Base-by-base conservation (phyloP, 208 protist genomes). In the Angomonas deanei region DNA sequence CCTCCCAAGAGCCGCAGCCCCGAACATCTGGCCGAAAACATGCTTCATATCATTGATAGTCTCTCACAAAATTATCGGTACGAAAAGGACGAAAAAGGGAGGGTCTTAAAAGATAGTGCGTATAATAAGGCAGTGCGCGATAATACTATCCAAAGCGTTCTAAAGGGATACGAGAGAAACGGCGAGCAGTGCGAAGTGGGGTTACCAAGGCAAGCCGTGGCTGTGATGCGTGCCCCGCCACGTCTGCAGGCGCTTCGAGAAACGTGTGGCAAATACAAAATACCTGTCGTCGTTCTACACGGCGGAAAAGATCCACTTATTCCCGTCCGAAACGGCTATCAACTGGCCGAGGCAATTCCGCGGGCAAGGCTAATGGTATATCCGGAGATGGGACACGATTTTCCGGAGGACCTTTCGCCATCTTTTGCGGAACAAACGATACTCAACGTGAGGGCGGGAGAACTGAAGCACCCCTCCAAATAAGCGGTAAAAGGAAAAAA, bases 301-400 rank as follows among this genome's bases (percentile, higher is more conserved):
- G 87, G 87, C 42, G 61, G 61, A 61, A 52, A 66, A 19, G 87
- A 93, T 54, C 64, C 68, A 33, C 64, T 91, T 28, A 78, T 93
- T 42, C 87, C 87, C 1, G 74, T 80, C n/a, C 58, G 74, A 49
- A 91, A 91, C 67, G 81, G 76, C 19, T 58, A 76, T 59, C 60
- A 72, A 23, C 61, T 89, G 27, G 84, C 78, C 5, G 65, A 76
- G 15, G 11, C 76, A 30, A 61, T 93, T 23, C 72, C 72, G 4
- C 54, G 64, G 8, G 72, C 84, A 24, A 88, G 84, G 68, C 68
- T 93, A 6, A 80, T 93, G 19, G 47, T 93, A 15, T 86, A 79
- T 61, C 84, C 83, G 5, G 57, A 48, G 15, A 67, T 91, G 21
- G 83, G 79, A 1, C 87, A 93, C 68, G 62, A 72, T 49, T 71